Conservation (phyloP, 371 early-diverging fungal species). For the Cladochytrium tenue region DNA sequence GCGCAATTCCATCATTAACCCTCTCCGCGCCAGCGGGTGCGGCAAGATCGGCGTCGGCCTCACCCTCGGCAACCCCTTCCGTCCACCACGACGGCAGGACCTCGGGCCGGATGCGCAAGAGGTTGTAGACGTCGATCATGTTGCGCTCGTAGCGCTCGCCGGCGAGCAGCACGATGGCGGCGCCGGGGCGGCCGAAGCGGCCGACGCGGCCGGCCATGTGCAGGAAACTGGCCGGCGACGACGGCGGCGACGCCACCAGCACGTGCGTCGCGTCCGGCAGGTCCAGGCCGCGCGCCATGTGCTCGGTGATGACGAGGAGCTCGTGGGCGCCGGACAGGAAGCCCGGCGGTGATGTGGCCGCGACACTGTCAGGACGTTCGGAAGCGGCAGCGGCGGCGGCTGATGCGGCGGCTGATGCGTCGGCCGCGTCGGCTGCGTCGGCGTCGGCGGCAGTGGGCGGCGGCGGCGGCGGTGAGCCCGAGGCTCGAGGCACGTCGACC, state of each 20-base stretch:
- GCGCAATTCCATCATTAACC: no score
- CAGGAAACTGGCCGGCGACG: conserved; percentile 65
- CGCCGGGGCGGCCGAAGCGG: conserved; percentile 62
- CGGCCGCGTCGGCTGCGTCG: not conserved
- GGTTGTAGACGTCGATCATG: conserved; percentile 18
- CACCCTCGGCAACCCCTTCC: not conserved
- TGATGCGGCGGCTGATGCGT: not conserved
- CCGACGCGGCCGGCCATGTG: conserved; percentile 86
- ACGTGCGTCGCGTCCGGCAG: conserved; percentile 83
- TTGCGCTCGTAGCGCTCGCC: conserved; percentile 27
- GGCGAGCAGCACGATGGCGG: conserved; percentile 29
- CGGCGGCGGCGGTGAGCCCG: not conserved
- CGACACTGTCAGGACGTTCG: not conserved
- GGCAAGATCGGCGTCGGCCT: no score
- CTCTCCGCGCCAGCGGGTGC: no score
- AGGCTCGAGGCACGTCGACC: conserved; percentile 18
- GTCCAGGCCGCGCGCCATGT: conserved; percentile 84
- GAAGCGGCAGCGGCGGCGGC: conserved; percentile 5
- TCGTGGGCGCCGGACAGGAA: conserved; percentile 36
- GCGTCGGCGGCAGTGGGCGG: not conserved
- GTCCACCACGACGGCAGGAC: not conserved
- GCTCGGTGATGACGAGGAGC: conserved; percentile 72
- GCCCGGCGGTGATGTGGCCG: not conserved
- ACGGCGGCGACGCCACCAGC: conserved; percentile 72
- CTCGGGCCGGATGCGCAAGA: conserved; percentile 6